These are phyloP conservation scores for Picea mariana DNA, from an alignment of 83 land plant species.

Conservation along the genomic window DNA sequence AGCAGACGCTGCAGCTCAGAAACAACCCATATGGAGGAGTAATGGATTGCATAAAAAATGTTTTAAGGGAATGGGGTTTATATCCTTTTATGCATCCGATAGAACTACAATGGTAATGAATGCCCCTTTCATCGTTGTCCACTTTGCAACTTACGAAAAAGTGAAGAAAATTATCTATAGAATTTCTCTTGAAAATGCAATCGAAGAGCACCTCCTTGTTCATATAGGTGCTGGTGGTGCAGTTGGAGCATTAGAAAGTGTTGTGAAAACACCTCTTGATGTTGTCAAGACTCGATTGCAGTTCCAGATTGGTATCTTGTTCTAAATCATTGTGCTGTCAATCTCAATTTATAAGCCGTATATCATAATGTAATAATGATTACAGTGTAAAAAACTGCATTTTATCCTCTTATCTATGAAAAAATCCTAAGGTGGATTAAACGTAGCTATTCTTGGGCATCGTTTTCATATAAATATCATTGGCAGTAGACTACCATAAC, in stretches of 20 bases:
- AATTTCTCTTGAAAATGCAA: slow-evolving; percentile 25
- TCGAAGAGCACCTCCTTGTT: slow-evolving; percentile 53
- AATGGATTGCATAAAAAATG: slow-evolving; percentile 52
- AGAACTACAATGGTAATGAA: slow-evolving; percentile 78
- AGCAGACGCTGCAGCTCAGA: slow-evolving; percentile 70
- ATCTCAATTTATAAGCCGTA: no score
- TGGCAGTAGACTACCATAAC: no score
- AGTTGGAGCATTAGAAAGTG: slow-evolving; percentile 38
- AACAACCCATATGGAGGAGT: slow-evolving; percentile 64
- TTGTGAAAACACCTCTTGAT: slow-evolving; percentile 40
- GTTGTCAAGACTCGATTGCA: slow-evolving; percentile 39
- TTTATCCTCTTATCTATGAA: no score
- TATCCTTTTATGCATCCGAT: slow-evolving; percentile 70
- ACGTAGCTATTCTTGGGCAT: no score
- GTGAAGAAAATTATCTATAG: slow-evolving; percentile 49
- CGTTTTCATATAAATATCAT: no score
- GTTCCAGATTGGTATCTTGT: slow-evolving; percentile 19
- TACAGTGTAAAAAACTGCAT: no score
- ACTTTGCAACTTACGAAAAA: slow-evolving; percentile 79
- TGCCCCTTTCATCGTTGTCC: slow-evolving; percentile 72
- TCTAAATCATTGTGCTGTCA: neutral
- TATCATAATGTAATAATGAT: no score
- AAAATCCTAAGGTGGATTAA: no score
- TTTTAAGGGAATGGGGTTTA: slow-evolving; percentile 56
- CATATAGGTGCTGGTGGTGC: slow-evolving; percentile 63